Evolutionary conservation across 2,329 filamentous ascomycete species (phyloP), one percentile per base, ranked within the genome.

Genomic region (Triangularia setosa): DNA sequence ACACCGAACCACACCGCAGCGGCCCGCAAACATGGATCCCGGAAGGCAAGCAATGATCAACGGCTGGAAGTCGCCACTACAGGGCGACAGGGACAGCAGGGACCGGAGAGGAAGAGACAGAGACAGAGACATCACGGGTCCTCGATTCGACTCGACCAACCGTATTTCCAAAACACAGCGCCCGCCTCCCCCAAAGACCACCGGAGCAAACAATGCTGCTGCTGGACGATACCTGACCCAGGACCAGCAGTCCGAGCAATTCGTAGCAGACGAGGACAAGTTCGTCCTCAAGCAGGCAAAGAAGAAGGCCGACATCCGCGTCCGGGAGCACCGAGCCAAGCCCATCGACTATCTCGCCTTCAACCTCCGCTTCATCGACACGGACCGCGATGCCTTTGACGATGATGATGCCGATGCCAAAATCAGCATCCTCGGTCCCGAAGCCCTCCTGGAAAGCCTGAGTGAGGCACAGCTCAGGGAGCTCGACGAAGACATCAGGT

Each of bases 221-320:
- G 57, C 55, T 35, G 71, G 76, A n/a, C 77, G 74, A 61, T 85
- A 83, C 70, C 78, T 91, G 66, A 90, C 89, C 64, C 86, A 92
- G 74, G 90, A 93, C 72, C 89, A 93, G 73, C 89, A 92, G 73
- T 90, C 88, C 69, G 83, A 88, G 25, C 85, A 90, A 73, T 99
- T 95, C 83, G 91, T 98, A 21, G 91, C 94, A 60, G 91, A 96
- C 72, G 95, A 99, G 77, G 95, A 99, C 79, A 89, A 90, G 69
- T 99, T 99, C 73, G 95, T 98, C 63, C 81, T 99, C 73, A 93
- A 93, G 77, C 95, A 99, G 79, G 90, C 94, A 56, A 99, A 98
- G 83, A 98, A 96, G 81, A 98, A 97, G 81, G 94, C 95, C 52
- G 91, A 93, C 69, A 96, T 99, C 70, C 90, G 95, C 48, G 93